Conservation (phyloP, 192 early-diverging fungal species). For the Lobosporangium transversale region DNA sequence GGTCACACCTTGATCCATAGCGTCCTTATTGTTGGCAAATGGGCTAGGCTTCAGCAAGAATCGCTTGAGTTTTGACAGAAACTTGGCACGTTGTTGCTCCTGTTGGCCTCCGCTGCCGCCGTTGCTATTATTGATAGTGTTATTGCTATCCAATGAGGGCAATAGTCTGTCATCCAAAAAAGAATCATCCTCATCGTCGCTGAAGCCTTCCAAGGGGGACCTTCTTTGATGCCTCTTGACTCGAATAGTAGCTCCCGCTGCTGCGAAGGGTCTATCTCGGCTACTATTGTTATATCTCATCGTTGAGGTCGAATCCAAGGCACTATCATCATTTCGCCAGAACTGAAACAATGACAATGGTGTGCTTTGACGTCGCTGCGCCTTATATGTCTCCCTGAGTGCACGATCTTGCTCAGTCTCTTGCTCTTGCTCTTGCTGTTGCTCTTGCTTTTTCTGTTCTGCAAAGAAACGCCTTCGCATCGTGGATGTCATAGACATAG, state of each 20-base stretch:
- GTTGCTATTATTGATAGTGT: background rate
- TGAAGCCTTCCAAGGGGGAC: conserved; percentile 15
- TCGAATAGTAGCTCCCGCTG: conserved; percentile 16
- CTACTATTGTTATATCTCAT: background rate
- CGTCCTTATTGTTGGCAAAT: conserved; percentile 6
- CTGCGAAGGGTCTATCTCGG: conserved; percentile 17
- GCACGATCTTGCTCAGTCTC: no score
- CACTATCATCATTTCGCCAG: conserved; percentile 2
- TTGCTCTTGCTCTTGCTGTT: conserved; percentile 10
- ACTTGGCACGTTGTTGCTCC: conserved; percentile 28
- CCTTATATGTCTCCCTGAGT: background rate
- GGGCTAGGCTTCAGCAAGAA: conserved; percentile 38
- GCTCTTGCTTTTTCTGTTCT: conserved; percentile 37
- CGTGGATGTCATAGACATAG: conserved; percentile 43
- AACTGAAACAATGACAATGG: conserved; percentile 2
- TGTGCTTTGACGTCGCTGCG: conserved; percentile 2
- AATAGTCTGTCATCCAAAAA: background rate
- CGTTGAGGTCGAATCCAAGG: background rate
- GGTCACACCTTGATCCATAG: background rate
- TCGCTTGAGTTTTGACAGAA: conserved; percentile 29
- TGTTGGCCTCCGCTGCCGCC: background rate
- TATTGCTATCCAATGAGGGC: background rate
- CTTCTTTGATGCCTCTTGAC: conserved; percentile 4
- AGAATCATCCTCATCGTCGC: conserved; percentile 19
- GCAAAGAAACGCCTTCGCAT: conserved; percentile 48